Conservation (phyloP, 2,329 filamentous ascomycete species). For the Cladosporium cucumerinum region DNA sequence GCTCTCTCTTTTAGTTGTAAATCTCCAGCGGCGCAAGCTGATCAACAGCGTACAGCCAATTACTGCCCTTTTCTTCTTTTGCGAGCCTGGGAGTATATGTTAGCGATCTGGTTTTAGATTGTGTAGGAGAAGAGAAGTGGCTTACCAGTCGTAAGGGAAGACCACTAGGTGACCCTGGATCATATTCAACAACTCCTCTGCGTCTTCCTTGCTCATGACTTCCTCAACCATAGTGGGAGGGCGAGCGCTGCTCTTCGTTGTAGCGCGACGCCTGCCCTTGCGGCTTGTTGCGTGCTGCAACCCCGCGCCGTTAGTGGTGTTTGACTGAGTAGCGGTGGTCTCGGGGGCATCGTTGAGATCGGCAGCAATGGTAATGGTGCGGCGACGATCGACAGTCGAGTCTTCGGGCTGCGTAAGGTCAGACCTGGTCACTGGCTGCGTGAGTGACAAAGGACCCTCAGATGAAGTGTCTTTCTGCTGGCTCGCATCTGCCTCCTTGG, state of each 20-base stretch:
- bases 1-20: conserved; percentile 51
- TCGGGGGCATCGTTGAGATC: conserved; percentile 26
- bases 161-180: conserved; percentile 85
- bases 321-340: conserved; percentile 29
- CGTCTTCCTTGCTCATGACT: conserved; percentile 68
- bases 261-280: conserved; percentile 63
- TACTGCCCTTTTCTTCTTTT: conserved; percentile 85
- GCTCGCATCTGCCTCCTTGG: conserved; percentile 19
- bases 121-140: conserved; percentile 4
- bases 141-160: conserved; percentile 89
- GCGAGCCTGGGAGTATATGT: conserved; percentile 55
- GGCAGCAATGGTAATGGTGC: conserved; percentile 30
- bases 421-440: conserved; percentile 28
- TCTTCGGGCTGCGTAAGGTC: conserved; percentile 26
- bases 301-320: conserved; percentile 13
- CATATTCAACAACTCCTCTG: conserved; percentile 75
- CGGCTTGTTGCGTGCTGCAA: conserved; percentile 41
- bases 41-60: conserved; percentile 96
- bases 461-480: conserved; percentile 15
- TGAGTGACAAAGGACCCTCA: background rate
- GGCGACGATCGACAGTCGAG: conserved; percentile 31
- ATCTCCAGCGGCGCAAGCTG: conserved; percentile 95
- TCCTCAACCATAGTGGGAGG: conserved; percentile 66
- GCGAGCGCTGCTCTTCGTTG: conserved; percentile 65
- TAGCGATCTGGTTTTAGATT: background rate